Base-by-base conservation (phyloP, 2,329 filamentous ascomycete species). In the Sordariomycetes sp. region DNA sequence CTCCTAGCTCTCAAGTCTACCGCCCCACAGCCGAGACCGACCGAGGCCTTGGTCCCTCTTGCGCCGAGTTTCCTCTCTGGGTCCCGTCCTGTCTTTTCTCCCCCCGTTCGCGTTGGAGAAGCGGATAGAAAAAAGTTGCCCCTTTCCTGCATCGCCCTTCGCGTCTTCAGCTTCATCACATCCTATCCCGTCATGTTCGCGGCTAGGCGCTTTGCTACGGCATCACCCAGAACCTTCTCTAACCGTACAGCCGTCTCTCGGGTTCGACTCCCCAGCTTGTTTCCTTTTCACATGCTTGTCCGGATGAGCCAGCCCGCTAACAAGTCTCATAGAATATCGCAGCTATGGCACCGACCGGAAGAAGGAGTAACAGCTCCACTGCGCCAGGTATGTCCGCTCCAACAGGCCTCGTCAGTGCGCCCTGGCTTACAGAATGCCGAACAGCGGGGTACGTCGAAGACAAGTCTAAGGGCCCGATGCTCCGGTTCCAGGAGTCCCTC, bases 401-500 rank as follows among this genome's bases (percentile, higher is more conserved):
- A 42, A n/a, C 4, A 42, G 36, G 8, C 45, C 25, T 45, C 28
- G 15, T 8, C 24, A 28, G 22, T 15, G 15, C 17, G 13, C 22
- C 35, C 32, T 52, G 20, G n/a, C 28, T 20, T 13, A n/a, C 28
- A 17, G 25, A 24, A 22, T 10, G 20, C 24, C 22, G 51, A 57
- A 54, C 57, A 24, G 35, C 65, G 89, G 88, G 85, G 64, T 92
- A 94, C 74, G 82, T 78, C 65, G 89, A 94, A 73, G 88, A 94
- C 71, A 78, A 79, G 65, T 84, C 83, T 65, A 91, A 90, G 69
- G 88, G 87, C 57, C 76, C 82, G 53, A 94, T 89, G 87, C 78
- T 94, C 64, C 82, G 89, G 64, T 95, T 87, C 70, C 87, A 95
- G 69, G 87, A 91, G 42, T 92, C 87, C n/a, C 80, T 95, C 35